phyloP scores from a whole-genome alignment of 352 stramenopile genomes.

The Phytopythium sindhum region DNA sequence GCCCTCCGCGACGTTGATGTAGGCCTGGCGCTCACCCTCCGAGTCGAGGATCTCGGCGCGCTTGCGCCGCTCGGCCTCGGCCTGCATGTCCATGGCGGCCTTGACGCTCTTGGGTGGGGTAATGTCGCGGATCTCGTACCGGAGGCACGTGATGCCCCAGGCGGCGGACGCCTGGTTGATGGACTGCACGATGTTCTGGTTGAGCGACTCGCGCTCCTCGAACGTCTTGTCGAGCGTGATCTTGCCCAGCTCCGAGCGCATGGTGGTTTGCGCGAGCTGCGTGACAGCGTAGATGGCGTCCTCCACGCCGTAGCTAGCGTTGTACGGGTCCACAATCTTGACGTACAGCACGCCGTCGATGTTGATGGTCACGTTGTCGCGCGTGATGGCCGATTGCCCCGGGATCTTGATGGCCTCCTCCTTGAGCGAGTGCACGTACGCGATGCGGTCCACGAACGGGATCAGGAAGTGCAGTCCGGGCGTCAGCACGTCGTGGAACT shows the following conservation, averaged over 20 bases:
- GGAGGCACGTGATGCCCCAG: constrained; percentile 89
- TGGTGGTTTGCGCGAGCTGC: constrained; percentile 90
- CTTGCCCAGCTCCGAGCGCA: constrained; percentile 90
- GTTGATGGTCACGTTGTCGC: constrained; percentile 91
- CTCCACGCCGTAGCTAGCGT: constrained; percentile 87
- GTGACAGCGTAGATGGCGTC: constrained; percentile 88
- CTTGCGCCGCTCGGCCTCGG: constrained; percentile 90
- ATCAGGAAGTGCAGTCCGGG: constrained; percentile 90
- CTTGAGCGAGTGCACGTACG: constrained; percentile 91
- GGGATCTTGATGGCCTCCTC: constrained; percentile 91
- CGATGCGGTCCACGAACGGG: constrained; percentile 86
- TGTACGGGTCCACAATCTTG: constrained; percentile 88
- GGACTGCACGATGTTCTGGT: constrained; percentile 88
- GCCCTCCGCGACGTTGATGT: constrained; percentile 90
- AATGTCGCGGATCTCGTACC: constrained; percentile 92
- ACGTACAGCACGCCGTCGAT: constrained; percentile 92
- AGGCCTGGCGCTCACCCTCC: constrained; percentile 83
- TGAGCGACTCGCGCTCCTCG: constrained; percentile 90
- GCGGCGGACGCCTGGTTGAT: constrained; percentile 89
- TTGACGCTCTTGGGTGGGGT: constrained; percentile 81
- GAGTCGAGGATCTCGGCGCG: constrained; percentile 91
- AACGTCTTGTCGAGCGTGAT: constrained; percentile 94
- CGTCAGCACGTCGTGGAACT: constrained; percentile 84
- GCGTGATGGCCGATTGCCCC: constrained; percentile 87
- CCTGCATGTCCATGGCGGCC: constrained; percentile 91